Evolutionary conservation across 352 stramenopile species (phyloP).

Genomic region (Phytophthora macrochlamydospora): DNA sequence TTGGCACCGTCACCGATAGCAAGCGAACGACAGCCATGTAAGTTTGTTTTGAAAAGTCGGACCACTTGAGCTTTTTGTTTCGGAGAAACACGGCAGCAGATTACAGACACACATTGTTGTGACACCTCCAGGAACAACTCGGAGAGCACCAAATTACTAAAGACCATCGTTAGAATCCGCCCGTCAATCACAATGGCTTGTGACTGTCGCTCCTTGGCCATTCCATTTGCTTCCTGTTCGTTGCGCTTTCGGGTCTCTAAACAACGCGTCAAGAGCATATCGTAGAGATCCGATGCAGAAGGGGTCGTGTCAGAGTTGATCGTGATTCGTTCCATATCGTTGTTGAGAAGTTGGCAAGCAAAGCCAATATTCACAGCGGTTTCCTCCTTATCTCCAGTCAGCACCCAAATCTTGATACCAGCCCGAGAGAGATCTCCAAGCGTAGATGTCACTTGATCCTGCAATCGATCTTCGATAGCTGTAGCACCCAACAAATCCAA

Average conservation of each 20-base stretch:
- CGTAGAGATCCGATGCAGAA: constrained; percentile 60
- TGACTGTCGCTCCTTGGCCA: constrained; percentile 14
- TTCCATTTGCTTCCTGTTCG: constrained; percentile 27
- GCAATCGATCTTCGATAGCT: constrained; percentile 83
- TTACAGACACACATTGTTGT: constrained; percentile 84
- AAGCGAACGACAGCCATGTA: constrained; percentile 90
- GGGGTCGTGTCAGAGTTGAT: constrained; percentile 75
- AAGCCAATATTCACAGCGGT: constrained; percentile 98
- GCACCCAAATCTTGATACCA: constrained; percentile 87
- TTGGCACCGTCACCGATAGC: constrained; percentile 99
- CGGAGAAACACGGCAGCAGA: constrained; percentile 91
- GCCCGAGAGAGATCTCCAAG: constrained; percentile 76
- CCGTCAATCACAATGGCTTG: constrained; percentile 83
- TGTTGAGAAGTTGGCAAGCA: constrained; percentile 94
- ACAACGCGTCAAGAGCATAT: constrained; percentile 59
- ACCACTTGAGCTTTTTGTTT: constrained; percentile 94
- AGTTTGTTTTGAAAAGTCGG: constrained; percentile 83
- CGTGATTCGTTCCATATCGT: constrained; percentile 93
- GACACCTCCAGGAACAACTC: constrained; percentile 88
- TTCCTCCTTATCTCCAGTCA: constrained; percentile 94
- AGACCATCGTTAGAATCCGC: constrained; percentile 74
- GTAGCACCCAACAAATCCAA: constrained; percentile 80
- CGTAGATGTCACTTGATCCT: constrained; percentile 77
- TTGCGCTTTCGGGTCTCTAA: constrained; percentile 41
- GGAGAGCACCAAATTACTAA: constrained; percentile 68